phyloP scores from a whole-genome alignment of 257 asterid genomes.

The Solanum stenotomum region DNA sequence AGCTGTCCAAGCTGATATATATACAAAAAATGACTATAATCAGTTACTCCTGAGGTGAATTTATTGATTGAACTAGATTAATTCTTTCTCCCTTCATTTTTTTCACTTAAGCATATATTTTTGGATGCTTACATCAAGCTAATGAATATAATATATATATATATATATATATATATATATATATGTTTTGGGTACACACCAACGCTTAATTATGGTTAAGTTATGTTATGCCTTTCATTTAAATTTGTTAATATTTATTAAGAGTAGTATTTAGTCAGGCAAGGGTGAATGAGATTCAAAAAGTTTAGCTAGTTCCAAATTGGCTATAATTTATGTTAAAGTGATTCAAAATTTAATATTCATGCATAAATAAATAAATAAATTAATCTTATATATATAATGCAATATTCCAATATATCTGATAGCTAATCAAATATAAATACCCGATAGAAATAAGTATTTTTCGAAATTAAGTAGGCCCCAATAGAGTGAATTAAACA shows the following conservation, averaged over 20 bases:
- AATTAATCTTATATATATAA: not conserved
- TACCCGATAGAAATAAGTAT: not conserved
- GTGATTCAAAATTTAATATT: not conserved
- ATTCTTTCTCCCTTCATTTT: too few species aligned
- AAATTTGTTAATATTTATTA: not conserved
- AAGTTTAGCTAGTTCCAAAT: not conserved
- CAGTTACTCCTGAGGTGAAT: not conserved
- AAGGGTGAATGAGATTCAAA: not conserved
- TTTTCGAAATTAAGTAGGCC: not conserved
- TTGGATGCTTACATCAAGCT: not conserved
- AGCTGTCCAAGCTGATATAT: not conserved
- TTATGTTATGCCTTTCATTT: not conserved
- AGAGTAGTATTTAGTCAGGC: not conserved
- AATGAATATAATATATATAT: not conserved
- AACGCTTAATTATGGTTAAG: not conserved
- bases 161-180: too few species aligned
- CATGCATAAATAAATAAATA: too few species aligned
- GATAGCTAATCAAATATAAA: not conserved
- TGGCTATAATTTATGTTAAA: too few species aligned
- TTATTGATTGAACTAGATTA: not conserved
- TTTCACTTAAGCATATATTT: not conserved
- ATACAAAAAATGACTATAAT: not conserved
- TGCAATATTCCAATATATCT: not conserved
- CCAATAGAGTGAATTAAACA: not conserved
- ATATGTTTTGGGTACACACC: not conserved